Percentiles rank a stretch among this genome's conserved stretches.
Evolutionary conservation across 345 rosid species (phyloP).

Genomic region (Alliaria petiolata): DNA sequence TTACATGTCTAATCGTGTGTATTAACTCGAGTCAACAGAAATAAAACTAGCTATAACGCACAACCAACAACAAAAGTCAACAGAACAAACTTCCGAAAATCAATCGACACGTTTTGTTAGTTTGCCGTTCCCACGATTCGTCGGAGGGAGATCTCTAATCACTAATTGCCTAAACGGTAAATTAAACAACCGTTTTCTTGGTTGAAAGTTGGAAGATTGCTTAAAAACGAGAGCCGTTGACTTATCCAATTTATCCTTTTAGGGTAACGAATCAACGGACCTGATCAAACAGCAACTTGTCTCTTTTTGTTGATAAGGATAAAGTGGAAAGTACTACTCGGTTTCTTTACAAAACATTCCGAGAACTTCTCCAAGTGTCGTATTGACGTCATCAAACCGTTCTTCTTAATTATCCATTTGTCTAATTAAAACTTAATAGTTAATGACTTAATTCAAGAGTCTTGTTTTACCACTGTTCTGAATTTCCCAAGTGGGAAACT

Average conservation of each 20-base stretch:
- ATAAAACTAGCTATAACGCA: not conserved
- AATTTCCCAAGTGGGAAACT: slow-evolving; percentile 25
- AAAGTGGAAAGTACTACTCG: slow-evolving; percentile 11
- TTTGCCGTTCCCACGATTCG: slow-evolving; percentile 28
- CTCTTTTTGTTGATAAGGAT: slow-evolving; percentile 21
- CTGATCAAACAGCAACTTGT: slow-evolving; percentile 22
- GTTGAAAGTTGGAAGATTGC: no score
- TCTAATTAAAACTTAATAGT: not conserved
- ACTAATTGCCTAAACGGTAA: no score
- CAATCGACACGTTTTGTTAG: slow-evolving; percentile 23
- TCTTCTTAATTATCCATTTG: slow-evolving; percentile 15
- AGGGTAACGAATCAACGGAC: slow-evolving; percentile 24
- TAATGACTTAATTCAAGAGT: no score
- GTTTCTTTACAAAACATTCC: slow-evolving; percentile 13
- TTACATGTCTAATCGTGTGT: slow-evolving; percentile 17
- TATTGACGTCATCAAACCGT: slow-evolving; percentile 25
- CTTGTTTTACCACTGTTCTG: not conserved
- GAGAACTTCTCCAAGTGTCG: slow-evolving; percentile 35
- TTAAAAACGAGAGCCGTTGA: slow-evolving; percentile 22
- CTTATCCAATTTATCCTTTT: not conserved
- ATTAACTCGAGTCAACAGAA: slow-evolving; percentile 1
- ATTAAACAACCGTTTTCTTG: no score
- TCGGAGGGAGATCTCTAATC: not conserved
- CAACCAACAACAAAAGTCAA: slow-evolving; percentile 20
- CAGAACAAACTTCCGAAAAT: slow-evolving; percentile 21